Percentiles rank a stretch among this genome's conserved stretches.
Conservation (phyloP, 176 grass and related monocot species). For the Aegilops longissima region DNA sequence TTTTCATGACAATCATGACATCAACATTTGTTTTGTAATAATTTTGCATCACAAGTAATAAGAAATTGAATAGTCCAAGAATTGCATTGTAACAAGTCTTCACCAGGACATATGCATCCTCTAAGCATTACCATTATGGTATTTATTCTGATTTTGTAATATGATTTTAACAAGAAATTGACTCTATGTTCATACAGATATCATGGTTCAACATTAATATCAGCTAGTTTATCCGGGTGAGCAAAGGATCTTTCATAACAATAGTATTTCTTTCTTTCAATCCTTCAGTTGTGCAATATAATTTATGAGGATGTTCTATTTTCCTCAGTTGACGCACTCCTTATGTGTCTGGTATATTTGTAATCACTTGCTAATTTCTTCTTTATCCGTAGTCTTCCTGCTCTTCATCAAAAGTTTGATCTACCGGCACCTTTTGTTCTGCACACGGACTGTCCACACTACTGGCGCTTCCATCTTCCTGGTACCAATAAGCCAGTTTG, state of each 20-base stretch:
- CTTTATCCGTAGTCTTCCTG: constrained; percentile 63
- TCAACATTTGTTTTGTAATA: not conserved
- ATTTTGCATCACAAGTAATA: not conserved
- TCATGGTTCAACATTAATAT: constrained; percentile 87
- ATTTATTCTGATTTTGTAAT: not conserved
- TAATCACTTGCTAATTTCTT: constrained; percentile 22
- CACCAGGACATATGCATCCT: not conserved
- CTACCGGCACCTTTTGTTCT: constrained; percentile 86
- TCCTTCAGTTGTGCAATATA: not conserved
- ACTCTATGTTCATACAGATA: constrained; percentile 54
- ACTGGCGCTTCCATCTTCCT: constrained; percentile 86
- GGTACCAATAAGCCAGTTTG: constrained; percentile 29
- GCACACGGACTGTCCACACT: constrained; percentile 92
- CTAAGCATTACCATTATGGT: not conserved
- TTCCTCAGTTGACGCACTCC: not conserved
- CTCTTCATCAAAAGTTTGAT: constrained; percentile 98
- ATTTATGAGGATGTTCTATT: not conserved
- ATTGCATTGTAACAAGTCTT: not conserved
- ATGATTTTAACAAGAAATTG: not conserved
- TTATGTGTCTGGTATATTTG: not conserved
- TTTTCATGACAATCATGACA: not conserved
- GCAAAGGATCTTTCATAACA: constrained; percentile 11
- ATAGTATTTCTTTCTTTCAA: not conserved
- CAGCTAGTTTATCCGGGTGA: constrained; percentile 93
- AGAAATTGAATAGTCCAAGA: not conserved